Conservation (phyloP, 257 asterid species). For the Lycium barbarum region DNA sequence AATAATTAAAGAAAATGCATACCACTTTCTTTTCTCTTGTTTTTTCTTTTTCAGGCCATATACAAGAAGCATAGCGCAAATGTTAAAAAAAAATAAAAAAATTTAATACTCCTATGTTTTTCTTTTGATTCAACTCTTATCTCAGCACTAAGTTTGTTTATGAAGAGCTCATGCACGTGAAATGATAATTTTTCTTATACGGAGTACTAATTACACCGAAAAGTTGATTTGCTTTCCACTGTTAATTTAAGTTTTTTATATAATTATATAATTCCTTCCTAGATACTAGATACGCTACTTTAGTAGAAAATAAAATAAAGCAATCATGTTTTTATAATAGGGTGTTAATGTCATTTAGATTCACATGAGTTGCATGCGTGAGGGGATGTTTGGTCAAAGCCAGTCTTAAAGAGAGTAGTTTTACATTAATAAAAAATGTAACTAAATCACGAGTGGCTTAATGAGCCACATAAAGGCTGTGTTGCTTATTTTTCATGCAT, state of each 20-base stretch:
- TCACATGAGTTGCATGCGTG: conserved; percentile 48
- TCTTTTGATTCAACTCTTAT: background rate
- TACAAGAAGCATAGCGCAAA: background rate
- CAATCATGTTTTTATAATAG: background rate
- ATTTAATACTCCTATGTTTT: background rate
- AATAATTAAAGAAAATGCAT: background rate
- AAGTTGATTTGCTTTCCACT: background rate
- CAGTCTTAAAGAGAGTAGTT: conserved; percentile 46
- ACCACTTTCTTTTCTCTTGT: background rate
- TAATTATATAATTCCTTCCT: background rate
- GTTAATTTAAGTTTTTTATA: background rate
- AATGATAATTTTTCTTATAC: background rate
- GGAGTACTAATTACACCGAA: background rate
- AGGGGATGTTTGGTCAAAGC: conserved; percentile 43
- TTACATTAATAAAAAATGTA: conserved; percentile 52
- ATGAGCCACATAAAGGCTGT: conserved; percentile 40
- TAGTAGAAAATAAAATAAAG: background rate
- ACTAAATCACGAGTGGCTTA: conserved; percentile 52
- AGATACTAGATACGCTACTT: background rate
- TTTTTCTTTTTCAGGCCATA: background rate
- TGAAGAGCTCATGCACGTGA: background rate
- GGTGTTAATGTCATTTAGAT: conserved; percentile 34
- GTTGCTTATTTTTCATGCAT: conserved; percentile 35
- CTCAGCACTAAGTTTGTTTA: background rate
- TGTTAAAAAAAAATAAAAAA: background rate